Percentiles rank a stretch among this genome's conserved stretches.
phyloP scores from a whole-genome alignment of 2,329 filamentous ascomycete genomes.

The Podosphaera fusca region DNA sequence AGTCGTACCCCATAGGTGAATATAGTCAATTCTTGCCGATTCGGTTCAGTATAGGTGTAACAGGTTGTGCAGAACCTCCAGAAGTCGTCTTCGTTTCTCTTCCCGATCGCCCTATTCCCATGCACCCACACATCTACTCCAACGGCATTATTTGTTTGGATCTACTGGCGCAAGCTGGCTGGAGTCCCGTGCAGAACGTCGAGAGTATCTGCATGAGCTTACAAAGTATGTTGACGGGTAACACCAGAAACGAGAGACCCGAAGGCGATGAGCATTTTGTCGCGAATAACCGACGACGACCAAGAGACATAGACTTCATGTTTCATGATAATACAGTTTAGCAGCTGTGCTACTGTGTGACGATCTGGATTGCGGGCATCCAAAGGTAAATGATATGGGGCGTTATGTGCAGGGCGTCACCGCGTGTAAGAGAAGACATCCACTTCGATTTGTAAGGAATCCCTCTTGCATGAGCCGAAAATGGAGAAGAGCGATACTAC shows the following conservation, averaged over 20 bases:
- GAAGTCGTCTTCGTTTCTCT: conserved; percentile 71
- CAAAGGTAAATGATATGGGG: no score
- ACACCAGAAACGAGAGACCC: conserved; percentile 74
- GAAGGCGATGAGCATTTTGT: conserved; percentile 83
- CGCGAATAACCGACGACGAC: conserved; percentile 50
- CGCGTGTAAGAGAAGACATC: no score
- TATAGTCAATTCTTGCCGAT: conserved; percentile 1
- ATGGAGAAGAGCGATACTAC: no score
- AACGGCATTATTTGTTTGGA: conserved; percentile 98
- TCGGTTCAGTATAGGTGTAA: background rate
- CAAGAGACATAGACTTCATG: conserved; percentile 75
- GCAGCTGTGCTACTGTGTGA: background rate
- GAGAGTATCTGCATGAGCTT: conserved; percentile 94
- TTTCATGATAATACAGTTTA: conserved; percentile 70
- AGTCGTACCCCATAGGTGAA: conserved; percentile 73
- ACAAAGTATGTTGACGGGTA: conserved; percentile 94
- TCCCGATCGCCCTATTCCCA: conserved; percentile 49
- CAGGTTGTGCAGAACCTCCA: conserved; percentile 49
- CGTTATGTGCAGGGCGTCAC: no score
- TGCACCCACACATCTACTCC: conserved; percentile 90
- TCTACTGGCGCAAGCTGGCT: conserved; percentile 65
- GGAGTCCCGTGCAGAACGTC: conserved; percentile 92
- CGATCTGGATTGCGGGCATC: no score
- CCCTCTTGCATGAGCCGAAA: no score
- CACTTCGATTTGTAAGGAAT: no score